Evolutionary conservation across 225 moss, liverwort and hornwort genomes (phyloP).

Genomic region (Pleurozium schreberi): DNA sequence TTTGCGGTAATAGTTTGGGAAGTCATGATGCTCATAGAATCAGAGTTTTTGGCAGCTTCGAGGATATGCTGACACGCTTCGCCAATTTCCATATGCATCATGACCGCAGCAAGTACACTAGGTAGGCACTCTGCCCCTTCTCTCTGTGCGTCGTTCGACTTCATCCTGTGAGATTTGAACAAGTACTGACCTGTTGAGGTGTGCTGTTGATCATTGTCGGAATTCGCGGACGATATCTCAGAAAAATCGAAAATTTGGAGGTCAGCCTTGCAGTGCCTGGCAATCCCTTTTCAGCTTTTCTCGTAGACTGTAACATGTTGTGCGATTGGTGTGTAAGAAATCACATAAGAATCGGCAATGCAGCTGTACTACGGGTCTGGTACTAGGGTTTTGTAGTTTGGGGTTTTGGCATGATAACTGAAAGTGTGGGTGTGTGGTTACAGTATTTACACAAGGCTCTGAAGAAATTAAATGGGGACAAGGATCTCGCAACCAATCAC

Average conservation of each 20-base stretch:
- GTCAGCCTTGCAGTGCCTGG: neutral
- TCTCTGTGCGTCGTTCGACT: neutral
- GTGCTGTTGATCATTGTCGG: neutral
- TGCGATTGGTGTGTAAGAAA: neutral
- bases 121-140: conserved; percentile 3
- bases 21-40: neutral
- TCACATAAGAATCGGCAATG: neutral
- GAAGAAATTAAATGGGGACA: conserved; percentile 43
- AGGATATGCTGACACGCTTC: conserved; percentile 52
- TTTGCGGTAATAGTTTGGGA: neutral
- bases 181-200: neutral
- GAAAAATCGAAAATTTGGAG: conserved; percentile 49
- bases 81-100: conserved; percentile 53
- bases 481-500: conserved; percentile 35
- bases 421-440: neutral
- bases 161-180: neutral
- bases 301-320: neutral
- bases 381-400: conserved; percentile 3
- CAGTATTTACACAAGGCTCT: conserved; percentile 48
- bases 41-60: conserved; percentile 15
- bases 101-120: conserved; percentile 40
- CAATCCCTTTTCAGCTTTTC: neutral
- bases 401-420: neutral
- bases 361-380: neutral
- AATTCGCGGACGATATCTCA: neutral